Percentiles rank a stretch among this genome's conserved stretches.
These are phyloP conservation scores for Acrasis kona DNA, from an alignment of 78 protist genomes.

Conservation along the genomic window DNA sequence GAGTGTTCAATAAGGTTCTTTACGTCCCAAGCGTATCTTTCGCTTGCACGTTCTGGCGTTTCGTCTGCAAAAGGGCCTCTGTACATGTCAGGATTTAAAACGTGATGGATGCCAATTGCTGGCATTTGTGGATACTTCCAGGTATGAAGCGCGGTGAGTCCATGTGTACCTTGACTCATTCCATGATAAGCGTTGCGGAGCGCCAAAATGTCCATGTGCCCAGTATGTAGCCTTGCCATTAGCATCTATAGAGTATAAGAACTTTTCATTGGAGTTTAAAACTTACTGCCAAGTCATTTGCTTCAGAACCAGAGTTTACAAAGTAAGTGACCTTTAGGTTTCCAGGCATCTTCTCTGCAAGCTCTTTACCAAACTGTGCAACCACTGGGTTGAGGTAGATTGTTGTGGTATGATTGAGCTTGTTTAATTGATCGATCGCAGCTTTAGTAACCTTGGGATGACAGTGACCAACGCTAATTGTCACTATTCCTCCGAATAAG, in stretches of 20 bases:
- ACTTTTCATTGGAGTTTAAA: too few species aligned
- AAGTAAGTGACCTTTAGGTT: neutral
- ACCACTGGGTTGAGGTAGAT: neutral
- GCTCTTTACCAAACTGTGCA: constrained; percentile 1
- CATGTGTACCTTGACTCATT: neutral
- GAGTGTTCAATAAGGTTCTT: neutral
- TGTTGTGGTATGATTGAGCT: constrained; percentile 12
- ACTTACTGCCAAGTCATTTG: constrained; percentile 57
- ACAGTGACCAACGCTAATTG: constrained; percentile 40
- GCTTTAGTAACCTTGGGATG: constrained; percentile 38
- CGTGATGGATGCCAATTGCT: neutral
- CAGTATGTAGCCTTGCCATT: constrained; percentile 38
- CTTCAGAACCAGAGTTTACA: constrained; percentile 49
- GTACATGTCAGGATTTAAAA: constrained; percentile 5
- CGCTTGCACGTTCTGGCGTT: neutral
- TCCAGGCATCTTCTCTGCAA: constrained; percentile 15
- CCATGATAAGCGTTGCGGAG: constrained; percentile 60
- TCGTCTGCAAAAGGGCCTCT: neutral
- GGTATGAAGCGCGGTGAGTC: neutral
- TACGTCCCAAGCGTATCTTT: constrained; percentile 5
- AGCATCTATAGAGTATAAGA: too few species aligned
- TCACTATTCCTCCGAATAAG: constrained; percentile 16
- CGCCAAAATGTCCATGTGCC: constrained; percentile 25
- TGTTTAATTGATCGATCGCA: constrained; percentile 16
- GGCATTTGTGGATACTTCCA: constrained; percentile 1